Evolutionary conservation across 345 rosid species (phyloP), one percentile per base, ranked within the genome.

Genomic region (Populus davidiana): DNA sequence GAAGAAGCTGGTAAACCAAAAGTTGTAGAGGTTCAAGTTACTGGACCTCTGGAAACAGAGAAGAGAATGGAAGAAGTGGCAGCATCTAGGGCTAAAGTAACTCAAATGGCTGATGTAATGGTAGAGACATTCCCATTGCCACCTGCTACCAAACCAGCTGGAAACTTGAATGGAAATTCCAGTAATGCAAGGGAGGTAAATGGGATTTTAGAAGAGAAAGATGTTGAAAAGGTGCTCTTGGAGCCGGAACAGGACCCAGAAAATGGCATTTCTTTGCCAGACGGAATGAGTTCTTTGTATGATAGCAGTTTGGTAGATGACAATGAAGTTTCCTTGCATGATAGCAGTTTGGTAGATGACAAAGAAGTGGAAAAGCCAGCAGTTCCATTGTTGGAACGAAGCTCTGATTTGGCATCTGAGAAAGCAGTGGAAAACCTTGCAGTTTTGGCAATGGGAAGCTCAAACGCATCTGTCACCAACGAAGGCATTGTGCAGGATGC

Each of bases 121-220:
- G 86, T 84, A 14, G 92, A 89, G 81, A 83, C 90, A 38, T 89
- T 89, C 75, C 97, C 92, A 8, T 8, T 89, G 50, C 81, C 71
- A 66, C 83, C 90, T 71, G 73, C 82, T n/a, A 65, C 80, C 27
- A 50, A n/a, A 59, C 54, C 81, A 66, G 61, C 75, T 80, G 83
- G 71, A 21, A 59, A 67, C 69, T 70, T 70, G 17, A 81, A 76
- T 77, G 83, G 49, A 80, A 84, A 74, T 25, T 77, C 78, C 72
- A 52, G 41, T 62, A 77, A 74, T 49, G 66, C 27, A 23, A 23
- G 39, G 59, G 80, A 72, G 66, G 59, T 67, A 33, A 74, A 66
- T 27, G 72, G 50, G 78, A 77, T 62, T 43, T 76, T 66, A 39
- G 83, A 79, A 29, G 77, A 79, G 73, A 77, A 29, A 12, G 70